Conservation (phyloP, 2,329 filamentous ascomycete species). For the Fusarium hainanense region DNA sequence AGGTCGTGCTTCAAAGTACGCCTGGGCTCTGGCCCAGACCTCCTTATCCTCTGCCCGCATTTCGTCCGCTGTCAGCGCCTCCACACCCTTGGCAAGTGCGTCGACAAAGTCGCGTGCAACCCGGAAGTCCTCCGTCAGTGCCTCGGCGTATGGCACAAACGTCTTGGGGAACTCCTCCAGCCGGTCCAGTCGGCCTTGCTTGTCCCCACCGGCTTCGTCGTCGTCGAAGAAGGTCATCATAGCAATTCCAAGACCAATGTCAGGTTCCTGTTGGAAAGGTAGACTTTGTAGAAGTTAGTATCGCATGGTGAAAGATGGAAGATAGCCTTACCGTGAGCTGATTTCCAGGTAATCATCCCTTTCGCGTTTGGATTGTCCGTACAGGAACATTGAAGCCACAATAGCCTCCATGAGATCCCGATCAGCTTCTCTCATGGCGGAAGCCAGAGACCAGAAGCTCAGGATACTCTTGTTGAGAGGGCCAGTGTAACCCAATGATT, state of each 20-base stretch:
- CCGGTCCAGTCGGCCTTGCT: slow-evolving; percentile 57
- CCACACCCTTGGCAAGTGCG: slow-evolving; percentile 67
- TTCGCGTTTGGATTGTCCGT: slow-evolving; percentile 79
- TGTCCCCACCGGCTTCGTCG: slow-evolving; percentile 67
- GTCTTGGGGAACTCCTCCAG: slow-evolving; percentile 62
- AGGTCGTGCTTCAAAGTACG: slow-evolving; percentile 61
- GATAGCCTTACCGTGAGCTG: slow-evolving; percentile 71
- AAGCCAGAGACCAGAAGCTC: slow-evolving; percentile 85
- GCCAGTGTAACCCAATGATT: slow-evolving; percentile 90
- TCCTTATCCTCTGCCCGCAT: slow-evolving; percentile 60
- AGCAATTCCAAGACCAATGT: slow-evolving; percentile 81
- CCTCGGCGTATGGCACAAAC: slow-evolving; percentile 68
- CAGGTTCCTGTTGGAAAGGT: slow-evolving; percentile 75
- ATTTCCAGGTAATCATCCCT: slow-evolving; percentile 75
- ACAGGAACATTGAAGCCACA: slow-evolving; percentile 81
- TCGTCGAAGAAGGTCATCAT: slow-evolving; percentile 84
- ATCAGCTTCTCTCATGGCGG: slow-evolving; percentile 80
- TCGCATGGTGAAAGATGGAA: neutral
- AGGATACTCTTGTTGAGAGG: slow-evolving; percentile 91
- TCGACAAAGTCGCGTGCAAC: slow-evolving; percentile 68
- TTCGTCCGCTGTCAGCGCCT: slow-evolving; percentile 62
- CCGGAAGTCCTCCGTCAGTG: slow-evolving; percentile 69
- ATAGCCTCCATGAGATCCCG: slow-evolving; percentile 88
- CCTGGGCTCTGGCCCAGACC: slow-evolving; percentile 66
- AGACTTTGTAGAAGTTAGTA: slow-evolving; percentile 57